Conservation (phyloP, 495 filamentous ascomycete species). For the Penicillium daleae region DNA sequence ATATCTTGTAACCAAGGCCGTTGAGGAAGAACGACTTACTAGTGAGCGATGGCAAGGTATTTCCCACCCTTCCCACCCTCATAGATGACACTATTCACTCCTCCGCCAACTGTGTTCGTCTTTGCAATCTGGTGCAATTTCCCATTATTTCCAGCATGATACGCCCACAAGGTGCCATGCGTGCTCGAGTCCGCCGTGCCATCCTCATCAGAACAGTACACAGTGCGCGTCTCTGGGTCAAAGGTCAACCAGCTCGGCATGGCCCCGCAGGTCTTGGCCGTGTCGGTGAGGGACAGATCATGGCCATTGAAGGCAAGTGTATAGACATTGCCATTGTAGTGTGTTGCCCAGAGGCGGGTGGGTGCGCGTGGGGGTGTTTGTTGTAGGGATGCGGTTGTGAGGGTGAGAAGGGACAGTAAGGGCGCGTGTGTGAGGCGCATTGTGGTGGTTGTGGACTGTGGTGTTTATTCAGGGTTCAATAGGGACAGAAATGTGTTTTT, state of each 20-base stretch:
- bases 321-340: conserved; percentile 63
- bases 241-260: conserved; percentile 65
- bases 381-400: conserved; percentile 6
- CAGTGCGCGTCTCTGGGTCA: conserved; percentile 51
- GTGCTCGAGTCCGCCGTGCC: conserved; percentile 41
- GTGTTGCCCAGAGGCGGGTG: conserved; percentile 57
- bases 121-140: conserved; percentile 31
- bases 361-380: conserved; percentile 5
- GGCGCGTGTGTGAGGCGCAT: conserved; percentile 7
- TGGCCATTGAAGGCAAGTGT: conserved; percentile 50
- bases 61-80: conserved; percentile 31
- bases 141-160: conserved; percentile 27
- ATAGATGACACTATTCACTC: conserved; percentile 47
- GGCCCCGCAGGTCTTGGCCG: conserved; percentile 48
- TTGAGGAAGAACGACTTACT: conserved; percentile 35
- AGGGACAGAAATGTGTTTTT: background rate
- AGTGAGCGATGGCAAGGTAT: conserved; percentile 50
- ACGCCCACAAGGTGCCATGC: conserved; percentile 37
- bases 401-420: conserved; percentile 1
- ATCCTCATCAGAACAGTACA: conserved; percentile 69
- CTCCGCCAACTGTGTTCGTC: conserved; percentile 35
- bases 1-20: background rate
- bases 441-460: background rate
- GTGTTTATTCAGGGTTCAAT: background rate
- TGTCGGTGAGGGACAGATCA: conserved; percentile 44